These are phyloP conservation scores for Harringtonia aguacate DNA, from an alignment of 2,329 filamentous ascomycete species.

Conservation along the genomic window DNA sequence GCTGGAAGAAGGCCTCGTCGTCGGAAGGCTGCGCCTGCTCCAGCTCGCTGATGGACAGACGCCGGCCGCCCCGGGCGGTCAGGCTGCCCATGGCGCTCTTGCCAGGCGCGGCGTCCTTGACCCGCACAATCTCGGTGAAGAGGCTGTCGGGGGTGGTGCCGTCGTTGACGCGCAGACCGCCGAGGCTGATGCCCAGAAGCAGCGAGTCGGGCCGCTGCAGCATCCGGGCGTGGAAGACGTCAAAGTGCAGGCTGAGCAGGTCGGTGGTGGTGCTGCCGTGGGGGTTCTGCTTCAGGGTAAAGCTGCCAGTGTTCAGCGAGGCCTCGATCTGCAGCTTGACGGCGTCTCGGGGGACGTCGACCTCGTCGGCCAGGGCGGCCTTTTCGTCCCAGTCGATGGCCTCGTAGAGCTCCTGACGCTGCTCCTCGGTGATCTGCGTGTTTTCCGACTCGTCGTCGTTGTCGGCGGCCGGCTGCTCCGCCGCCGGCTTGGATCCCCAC, in stretches of 20 bases:
- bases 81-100: constrained; percentile 28
- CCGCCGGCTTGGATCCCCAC: constrained; percentile 70
- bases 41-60: constrained; percentile 43
- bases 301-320: constrained; percentile 89
- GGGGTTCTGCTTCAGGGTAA: constrained; percentile 80
- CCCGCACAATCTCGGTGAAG: constrained; percentile 88
- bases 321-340: constrained; percentile 89
- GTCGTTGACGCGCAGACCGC: constrained; percentile 88
- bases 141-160: constrained; percentile 85
- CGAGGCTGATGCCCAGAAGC: constrained; percentile 78
- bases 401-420: constrained; percentile 91
- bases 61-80: too few species aligned
- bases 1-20: constrained; percentile 76
- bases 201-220: constrained; percentile 86
- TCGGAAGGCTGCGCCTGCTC: constrained; percentile 39
- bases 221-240: constrained; percentile 84
- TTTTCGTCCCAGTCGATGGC: constrained; percentile 99
- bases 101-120: constrained; percentile 66
- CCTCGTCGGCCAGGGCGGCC: constrained; percentile 71
- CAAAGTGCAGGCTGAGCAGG: constrained; percentile 84
- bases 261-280: constrained; percentile 62
- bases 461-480: constrained; percentile 36
- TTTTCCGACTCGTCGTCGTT: constrained; percentile 67
- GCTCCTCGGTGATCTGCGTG: constrained; percentile 84
- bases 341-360: constrained; percentile 83